A percentile compares a stretch with the other conserved stretches of the same genome.
Evolutionary conservation across 1,139 yeast genomes (phyloP).

Genomic region (Pneumocystis murina): DNA sequence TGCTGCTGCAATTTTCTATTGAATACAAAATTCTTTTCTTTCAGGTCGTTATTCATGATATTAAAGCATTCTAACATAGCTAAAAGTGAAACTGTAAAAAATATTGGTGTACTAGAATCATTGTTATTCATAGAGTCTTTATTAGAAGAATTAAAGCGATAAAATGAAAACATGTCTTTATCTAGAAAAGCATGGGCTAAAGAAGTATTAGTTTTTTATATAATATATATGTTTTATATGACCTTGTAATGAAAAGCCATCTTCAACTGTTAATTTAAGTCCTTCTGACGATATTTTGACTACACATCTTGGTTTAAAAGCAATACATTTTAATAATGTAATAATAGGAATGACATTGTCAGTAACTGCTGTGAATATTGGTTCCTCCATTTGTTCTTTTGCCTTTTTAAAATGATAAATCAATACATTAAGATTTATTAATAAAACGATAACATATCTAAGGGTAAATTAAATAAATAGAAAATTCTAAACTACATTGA

Average conservation of each 20-base stretch:
- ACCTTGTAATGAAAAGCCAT: conserved; percentile 13
- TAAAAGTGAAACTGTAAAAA: conserved; percentile 13
- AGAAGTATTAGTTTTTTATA: neutral
- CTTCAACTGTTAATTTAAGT: conserved; percentile 14
- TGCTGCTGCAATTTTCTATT: neutral
- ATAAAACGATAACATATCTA: neutral
- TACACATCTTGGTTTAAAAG: neutral
- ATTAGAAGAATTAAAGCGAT: conserved; percentile 1
- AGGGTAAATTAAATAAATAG: neutral
- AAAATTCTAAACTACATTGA: neutral
- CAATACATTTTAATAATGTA: neutral
- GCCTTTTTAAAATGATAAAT: neutral
- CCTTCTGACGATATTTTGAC: conserved; percentile 14
- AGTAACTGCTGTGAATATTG: neutral
- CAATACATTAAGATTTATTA: neutral
- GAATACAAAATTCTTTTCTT: conserved; percentile 3
- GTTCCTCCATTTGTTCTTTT: neutral
- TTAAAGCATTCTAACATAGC: conserved; percentile 15
- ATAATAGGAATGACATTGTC: neutral
- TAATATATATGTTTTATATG: neutral
- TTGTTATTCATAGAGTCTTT: conserved; percentile 2
- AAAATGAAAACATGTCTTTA: conserved; percentile 3
- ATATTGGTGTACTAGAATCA: conserved; percentile 1
- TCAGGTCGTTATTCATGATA: conserved; percentile 11
- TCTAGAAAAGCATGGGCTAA: conserved; percentile 1